Evolutionary conservation across 192 early-diverging fungal genomes (phyloP).

Genomic region (Entomortierella lignicola): DNA sequence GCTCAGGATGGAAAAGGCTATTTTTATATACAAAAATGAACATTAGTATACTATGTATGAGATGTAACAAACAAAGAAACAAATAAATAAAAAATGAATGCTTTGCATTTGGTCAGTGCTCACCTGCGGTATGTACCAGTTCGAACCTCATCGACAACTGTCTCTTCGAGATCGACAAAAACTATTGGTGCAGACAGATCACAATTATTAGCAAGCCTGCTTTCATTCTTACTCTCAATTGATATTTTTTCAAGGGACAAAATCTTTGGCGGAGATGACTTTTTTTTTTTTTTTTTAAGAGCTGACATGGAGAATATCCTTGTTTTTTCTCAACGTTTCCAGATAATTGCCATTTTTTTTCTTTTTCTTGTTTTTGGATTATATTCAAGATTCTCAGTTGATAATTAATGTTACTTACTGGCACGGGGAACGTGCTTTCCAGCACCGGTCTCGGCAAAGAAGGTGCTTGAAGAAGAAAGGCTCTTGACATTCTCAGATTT

Average conservation of each 20-base stretch:
- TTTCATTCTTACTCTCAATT: too few species aligned
- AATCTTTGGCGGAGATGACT: background rate
- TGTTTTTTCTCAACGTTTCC: constrained; percentile 2
- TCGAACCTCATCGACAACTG: constrained; percentile 98
- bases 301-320: background rate
- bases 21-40: background rate
- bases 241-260: background rate
- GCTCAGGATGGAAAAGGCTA: constrained; percentile 78
- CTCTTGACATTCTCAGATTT: too few species aligned
- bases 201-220: too few species aligned
- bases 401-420: constrained; percentile 26
- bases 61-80: too few species aligned
- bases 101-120: too few species aligned
- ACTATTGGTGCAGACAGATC: too few species aligned
- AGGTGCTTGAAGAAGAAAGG: constrained; percentile 99
- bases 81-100: too few species aligned
- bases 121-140: constrained; percentile 95
- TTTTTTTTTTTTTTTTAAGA: too few species aligned
- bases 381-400: background rate
- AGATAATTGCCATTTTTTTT: constrained; percentile 3
- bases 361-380: background rate
- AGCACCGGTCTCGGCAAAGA: constrained; percentile 99
- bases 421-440: constrained; percentile 99
- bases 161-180: constrained; percentile 97
- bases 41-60: too few species aligned